These are phyloP conservation scores for Ogataea methanolica DNA, from an alignment of 805 yeast genomes.

Conservation along the genomic window DNA sequence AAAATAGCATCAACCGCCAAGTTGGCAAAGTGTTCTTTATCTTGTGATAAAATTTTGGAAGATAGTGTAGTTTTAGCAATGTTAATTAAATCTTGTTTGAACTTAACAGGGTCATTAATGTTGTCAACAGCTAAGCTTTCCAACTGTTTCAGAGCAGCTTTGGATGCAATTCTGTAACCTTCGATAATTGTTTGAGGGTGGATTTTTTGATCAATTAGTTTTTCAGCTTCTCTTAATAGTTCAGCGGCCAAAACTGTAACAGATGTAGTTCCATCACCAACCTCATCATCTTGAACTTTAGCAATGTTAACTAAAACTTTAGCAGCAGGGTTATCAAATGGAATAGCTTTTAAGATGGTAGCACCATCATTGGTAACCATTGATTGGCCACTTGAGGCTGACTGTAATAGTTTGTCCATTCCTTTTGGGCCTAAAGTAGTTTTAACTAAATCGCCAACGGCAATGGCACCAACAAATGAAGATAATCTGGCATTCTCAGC, in stretches of 20 bases:
- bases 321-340: conserved; percentile 97
- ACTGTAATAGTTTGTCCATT: conserved; percentile 92
- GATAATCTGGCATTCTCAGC: conserved; percentile 98
- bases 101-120: conserved; percentile 49
- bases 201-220: conserved; percentile 83
- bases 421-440: conserved; percentile 97
- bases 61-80: conserved; percentile 93
- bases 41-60: conserved; percentile 92
- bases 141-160: conserved; percentile 80
- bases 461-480: conserved; percentile 97
- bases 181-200: conserved; percentile 98
- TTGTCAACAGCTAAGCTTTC: conserved; percentile 74
- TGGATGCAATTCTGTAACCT: conserved; percentile 86
- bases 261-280: conserved; percentile 97
- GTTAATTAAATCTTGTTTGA: conserved; percentile 72
- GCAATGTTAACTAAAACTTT: conserved; percentile 91
- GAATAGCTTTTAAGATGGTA: conserved; percentile 88
- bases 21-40: conserved; percentile 81
- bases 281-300: conserved; percentile 96
- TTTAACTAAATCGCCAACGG: conserved; percentile 96
- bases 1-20: conserved; percentile 93
- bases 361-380: conserved; percentile 98
- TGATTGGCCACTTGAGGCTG: conserved; percentile 73
- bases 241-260: conserved; percentile 92
- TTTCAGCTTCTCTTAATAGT: conserved; percentile 89